Evolutionary conservation across 2,329 filamentous ascomycete species (phyloP).

Genomic region (Verticillium isaacii): DNA sequence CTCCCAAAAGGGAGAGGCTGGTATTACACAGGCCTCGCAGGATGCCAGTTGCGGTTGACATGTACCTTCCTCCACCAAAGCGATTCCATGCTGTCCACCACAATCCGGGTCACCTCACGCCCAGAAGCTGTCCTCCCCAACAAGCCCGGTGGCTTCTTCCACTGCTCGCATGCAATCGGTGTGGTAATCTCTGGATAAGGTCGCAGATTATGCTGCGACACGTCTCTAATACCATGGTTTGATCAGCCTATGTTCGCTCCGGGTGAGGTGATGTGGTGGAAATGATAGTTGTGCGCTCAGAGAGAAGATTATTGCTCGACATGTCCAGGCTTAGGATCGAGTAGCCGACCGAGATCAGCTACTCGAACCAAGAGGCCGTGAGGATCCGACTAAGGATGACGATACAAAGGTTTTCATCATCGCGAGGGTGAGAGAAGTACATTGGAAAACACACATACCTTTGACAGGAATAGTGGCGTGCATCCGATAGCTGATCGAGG

Average conservation of each 20-base stretch:
- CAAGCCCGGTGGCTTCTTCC: not conserved
- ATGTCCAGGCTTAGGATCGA: constrained; percentile 29
- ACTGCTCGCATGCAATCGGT: not conserved
- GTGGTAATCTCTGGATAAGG: not conserved
- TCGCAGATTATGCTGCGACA: not conserved
- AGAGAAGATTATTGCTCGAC: constrained; percentile 54
- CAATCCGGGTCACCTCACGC: not conserved
- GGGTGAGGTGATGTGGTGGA: not conserved
- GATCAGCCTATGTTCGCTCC: not conserved
- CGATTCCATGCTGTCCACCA: not conserved
- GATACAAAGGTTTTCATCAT: constrained; percentile 88
- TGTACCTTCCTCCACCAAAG: not conserved
- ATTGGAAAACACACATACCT: not conserved
- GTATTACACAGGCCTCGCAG: not conserved
- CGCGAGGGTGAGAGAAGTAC: constrained; percentile 14
- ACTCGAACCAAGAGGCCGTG: constrained; percentile 17
- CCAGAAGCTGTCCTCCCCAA: too few relatives aligned
- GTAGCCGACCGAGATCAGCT: constrained; percentile 1
- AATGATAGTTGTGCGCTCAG: constrained; percentile 27
- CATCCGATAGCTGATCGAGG: too few relatives aligned
- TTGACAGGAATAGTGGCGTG: too few relatives aligned
- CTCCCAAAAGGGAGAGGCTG: not conserved
- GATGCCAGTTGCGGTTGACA: not conserved
- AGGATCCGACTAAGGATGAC: constrained; percentile 92
- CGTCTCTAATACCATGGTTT: not conserved